phyloP scores from a whole-genome alignment of 495 filamentous ascomycete species.

The Recurvomyces mirabilis region DNA sequence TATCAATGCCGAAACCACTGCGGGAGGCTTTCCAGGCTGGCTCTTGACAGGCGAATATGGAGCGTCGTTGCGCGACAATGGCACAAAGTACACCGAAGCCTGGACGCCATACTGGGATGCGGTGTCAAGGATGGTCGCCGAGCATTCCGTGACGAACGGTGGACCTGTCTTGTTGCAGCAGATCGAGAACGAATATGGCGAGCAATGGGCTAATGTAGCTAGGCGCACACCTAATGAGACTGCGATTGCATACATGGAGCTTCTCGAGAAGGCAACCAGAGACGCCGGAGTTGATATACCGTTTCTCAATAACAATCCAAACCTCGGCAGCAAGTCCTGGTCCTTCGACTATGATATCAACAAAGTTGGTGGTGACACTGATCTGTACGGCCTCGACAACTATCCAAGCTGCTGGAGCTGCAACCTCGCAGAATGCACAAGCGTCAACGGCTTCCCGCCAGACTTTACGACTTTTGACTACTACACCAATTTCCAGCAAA shows the following conservation, averaged over 20 bases:
- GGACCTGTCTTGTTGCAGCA: conserved; percentile 46
- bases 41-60: conserved; percentile 52
- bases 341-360: conserved; percentile 35
- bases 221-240: conserved; percentile 37
- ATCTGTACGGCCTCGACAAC: conserved; percentile 45
- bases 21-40: conserved; percentile 51
- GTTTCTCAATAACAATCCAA: conserved; percentile 43
- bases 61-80: conserved; percentile 44
- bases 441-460: conserved; percentile 44
- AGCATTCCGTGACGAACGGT: conserved; percentile 46
- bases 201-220: conserved; percentile 40
- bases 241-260: conserved; percentile 45
- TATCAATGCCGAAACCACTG: conserved; percentile 43
- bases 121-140: conserved; percentile 7
- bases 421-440: conserved; percentile 40
- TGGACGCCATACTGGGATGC: conserved; percentile 27
- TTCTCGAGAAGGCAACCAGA: conserved; percentile 39
- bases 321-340: conserved; percentile 34
- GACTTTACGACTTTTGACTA: conserved; percentile 42
- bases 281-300: conserved; percentile 45
- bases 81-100: conserved; percentile 43
- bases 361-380: conserved; percentile 44
- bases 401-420: conserved; percentile 57
- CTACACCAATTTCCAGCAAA: conserved; percentile 35
- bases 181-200: conserved; percentile 51